Base-by-base conservation (phyloP, 2,329 filamentous ascomycete genomes). In the Kalmusia sp. region DNA sequence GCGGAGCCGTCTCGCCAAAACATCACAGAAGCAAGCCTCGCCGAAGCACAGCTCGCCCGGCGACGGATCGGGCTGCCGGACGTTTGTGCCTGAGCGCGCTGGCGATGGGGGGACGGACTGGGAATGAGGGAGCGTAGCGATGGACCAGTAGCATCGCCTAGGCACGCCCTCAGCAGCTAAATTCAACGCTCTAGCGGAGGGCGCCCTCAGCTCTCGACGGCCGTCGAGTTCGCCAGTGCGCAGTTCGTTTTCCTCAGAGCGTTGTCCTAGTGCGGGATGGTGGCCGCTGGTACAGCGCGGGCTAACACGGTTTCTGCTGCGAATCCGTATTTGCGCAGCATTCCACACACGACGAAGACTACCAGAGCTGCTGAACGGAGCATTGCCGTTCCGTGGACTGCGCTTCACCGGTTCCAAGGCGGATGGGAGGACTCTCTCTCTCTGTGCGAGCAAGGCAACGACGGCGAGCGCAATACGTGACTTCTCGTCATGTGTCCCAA, bases 211-310 rank as follows among this genome's bases (percentile, higher is more conserved):
- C 58, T 61, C 45, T 30, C 33, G 49, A 51, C 52, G 28, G 43
- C 8, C 38, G 37, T 34, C 51, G 28, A 35, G 9, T 24, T 39
- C 46, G 63, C 58, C 48, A 54, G 44, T 61, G 62, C 55, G 57
- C 59, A 59, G 57, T 60, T 52, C 19, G 25, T 43, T 30, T n/a
- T 19, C 40, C 15, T 31, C 49, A 54, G 51, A 45, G 40, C 50
- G 15, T 28, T 40, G 21, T 52, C 53, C 51, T 19, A 30, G 33
- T 50, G 28, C 19, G 63, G 61, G 17, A 59, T 63, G 59, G 66
- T 51, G 60, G 55, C 65, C 63, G 62, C 58, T 63, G 64, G 54
- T 52, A 61, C 44, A 57, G 56, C 39, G 55, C 57, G 38, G 62
- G 51, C 45, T 56, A 39, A 14, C 49, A 38, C 51, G 47, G 38